Conservation (phyloP, 129 eudicot genomes). For the Dittrichia graveolens region DNA sequence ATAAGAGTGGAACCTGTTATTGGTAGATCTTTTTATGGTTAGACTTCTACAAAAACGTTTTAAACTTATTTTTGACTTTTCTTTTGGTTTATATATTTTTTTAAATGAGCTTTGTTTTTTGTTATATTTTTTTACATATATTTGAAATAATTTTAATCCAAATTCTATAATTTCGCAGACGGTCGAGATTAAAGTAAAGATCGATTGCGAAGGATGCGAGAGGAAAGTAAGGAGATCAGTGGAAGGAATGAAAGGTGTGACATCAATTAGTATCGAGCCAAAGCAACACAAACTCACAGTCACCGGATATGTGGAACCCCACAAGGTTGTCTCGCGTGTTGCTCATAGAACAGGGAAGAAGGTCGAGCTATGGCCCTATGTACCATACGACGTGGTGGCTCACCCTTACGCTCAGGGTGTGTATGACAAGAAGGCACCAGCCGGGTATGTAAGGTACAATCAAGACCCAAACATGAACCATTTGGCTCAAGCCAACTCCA, state of each 20-base stretch:
- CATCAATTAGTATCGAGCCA: conserved; percentile 62
- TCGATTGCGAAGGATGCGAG: conserved; percentile 96
- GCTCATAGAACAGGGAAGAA: conserved; percentile 85
- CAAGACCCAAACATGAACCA: conserved; percentile 47
- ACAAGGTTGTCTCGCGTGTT: conserved; percentile 86
- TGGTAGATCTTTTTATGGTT: too few relatives aligned
- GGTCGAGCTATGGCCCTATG: conserved; percentile 92
- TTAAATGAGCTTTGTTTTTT: background rate
- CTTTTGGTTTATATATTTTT: too few relatives aligned
- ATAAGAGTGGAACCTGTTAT: too few relatives aligned
- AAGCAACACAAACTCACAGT: conserved; percentile 84
- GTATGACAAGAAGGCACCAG: conserved; percentile 85
- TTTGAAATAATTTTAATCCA: too few relatives aligned
- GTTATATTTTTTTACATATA: background rate
- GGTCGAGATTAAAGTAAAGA: conserved; percentile 81
- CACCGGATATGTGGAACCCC: conserved; percentile 73
- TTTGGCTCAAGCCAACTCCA: conserved; percentile 80
- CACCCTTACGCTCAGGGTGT: conserved; percentile 92
- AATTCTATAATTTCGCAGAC: conserved; percentile 45
- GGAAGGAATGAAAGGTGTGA: conserved; percentile 94
- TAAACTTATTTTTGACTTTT: background rate
- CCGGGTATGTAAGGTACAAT: conserved; percentile 72
- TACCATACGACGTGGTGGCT: conserved; percentile 79
- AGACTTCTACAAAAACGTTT: too few relatives aligned
- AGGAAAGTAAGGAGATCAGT: conserved; percentile 81